A percentile compares a stretch with the other conserved stretches of the same genome.
These are phyloP conservation scores for Austroboletus novae-zelandiae DNA, from an alignment of 1,284 basidiomycete species.

Conservation along the genomic window DNA sequence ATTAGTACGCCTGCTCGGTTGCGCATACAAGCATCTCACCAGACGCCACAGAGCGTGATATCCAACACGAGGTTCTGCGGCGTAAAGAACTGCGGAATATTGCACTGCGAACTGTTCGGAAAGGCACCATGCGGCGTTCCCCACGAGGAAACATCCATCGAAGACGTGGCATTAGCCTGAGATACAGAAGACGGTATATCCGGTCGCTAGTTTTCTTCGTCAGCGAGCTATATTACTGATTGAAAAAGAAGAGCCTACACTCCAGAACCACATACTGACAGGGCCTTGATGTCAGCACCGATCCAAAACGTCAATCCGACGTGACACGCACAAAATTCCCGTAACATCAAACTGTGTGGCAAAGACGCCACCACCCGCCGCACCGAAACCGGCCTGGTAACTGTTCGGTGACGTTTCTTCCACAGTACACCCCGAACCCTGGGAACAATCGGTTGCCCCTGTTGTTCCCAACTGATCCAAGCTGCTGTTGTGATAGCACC, in stretches of 20 bases:
- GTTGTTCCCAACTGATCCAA: constrained; percentile 36
- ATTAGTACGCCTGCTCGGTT: not conserved
- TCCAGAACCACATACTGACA: constrained; percentile 74
- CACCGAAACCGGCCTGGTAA: constrained; percentile 57
- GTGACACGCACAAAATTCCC: constrained; percentile 55
- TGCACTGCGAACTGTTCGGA: constrained; percentile 39
- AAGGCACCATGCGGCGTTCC: constrained; percentile 56
- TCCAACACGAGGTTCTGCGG: constrained; percentile 55
- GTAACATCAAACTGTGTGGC: constrained; percentile 64
- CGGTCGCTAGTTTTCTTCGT: constrained; percentile 34
- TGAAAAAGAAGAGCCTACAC: constrained; percentile 42
- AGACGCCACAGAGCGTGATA: constrained; percentile 57
- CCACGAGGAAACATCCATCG: constrained; percentile 50
- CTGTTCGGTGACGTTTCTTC: constrained; percentile 56
- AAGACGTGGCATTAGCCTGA: constrained; percentile 37
- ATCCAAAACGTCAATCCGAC: not conserved
- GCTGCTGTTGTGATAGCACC: constrained; percentile 38
- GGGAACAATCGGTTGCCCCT: constrained; percentile 45
- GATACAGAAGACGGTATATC: constrained; percentile 43
- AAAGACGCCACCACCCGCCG: constrained; percentile 71
- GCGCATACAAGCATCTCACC: constrained; percentile 32
- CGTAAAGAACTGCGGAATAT: constrained; percentile 48
- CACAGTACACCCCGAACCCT: constrained; percentile 61
- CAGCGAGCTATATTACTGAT: not conserved
- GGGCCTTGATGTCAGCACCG: constrained; percentile 2